A percentile compares a stretch with the other conserved stretches of the same genome.
Conservation (phyloP, 192 early-diverging fungal genomes). For the Kappamyces sp. region DNA sequence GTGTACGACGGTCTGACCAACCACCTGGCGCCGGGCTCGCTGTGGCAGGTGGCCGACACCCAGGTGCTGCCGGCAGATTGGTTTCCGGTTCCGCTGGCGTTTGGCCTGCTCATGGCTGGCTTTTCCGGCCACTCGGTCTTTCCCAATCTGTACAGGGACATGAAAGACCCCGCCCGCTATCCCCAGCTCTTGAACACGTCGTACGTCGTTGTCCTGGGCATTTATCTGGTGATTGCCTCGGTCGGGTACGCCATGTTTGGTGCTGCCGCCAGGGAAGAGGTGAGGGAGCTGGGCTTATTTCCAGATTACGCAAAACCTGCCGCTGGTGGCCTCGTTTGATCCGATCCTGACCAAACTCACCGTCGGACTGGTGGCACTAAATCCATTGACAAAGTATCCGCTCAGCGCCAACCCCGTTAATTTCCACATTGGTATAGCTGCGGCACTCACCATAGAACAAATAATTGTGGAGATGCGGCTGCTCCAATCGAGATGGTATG, state of each 20-base stretch:
- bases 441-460: neutral
- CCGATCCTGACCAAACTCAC: constrained; percentile 46
- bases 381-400: constrained; percentile 67
- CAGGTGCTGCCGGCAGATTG: constrained; percentile 36
- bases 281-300: constrained; percentile 20
- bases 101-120: constrained; percentile 31
- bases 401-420: constrained; percentile 59
- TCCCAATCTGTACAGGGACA: constrained; percentile 61
- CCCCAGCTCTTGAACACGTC: constrained; percentile 47
- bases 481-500: constrained; percentile 2
- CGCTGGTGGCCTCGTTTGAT: constrained; percentile 47
- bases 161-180: constrained; percentile 45
- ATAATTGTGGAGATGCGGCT: constrained; percentile 10
- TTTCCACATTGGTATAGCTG: constrained; percentile 11
- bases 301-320: constrained; percentile 64
- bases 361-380: constrained; percentile 57
- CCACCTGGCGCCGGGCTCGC: constrained; percentile 42
- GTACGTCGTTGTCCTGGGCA: constrained; percentile 37
- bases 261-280: constrained; percentile 46
- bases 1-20: constrained; percentile 51
- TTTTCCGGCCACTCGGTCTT: constrained; percentile 56
- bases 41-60: constrained; percentile 50
- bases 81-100: constrained; percentile 21
- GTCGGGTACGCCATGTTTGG: constrained; percentile 72
- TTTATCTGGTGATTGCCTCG: constrained; percentile 48